Evolutionary conservation across 805 yeast genomes (phyloP).

Genomic region (Grigorovia humatica): DNA sequence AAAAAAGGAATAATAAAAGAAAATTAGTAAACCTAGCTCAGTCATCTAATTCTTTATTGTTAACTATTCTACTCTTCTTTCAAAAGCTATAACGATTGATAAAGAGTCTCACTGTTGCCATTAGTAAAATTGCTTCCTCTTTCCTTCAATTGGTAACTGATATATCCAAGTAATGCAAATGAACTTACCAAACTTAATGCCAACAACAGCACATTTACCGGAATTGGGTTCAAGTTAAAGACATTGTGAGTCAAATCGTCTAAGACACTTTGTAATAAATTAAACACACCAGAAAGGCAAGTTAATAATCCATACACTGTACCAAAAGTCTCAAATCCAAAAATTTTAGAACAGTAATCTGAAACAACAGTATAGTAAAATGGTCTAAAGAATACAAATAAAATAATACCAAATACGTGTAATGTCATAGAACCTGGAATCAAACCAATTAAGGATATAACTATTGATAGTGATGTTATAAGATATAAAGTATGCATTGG

Average conservation of each 20-base stretch:
- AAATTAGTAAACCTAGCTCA: no score
- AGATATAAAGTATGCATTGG: conserved; percentile 47
- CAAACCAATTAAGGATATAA: conserved; percentile 65
- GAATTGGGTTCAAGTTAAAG: conserved; percentile 68
- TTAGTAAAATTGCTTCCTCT: background rate
- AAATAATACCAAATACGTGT: conserved; percentile 58
- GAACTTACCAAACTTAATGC: conserved; percentile 36
- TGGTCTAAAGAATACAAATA: conserved; percentile 78
- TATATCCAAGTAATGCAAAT: conserved; percentile 2
- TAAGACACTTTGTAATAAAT: conserved; percentile 57
- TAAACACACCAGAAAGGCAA: conserved; percentile 72
- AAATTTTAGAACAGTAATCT: conserved; percentile 84
- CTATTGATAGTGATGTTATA: conserved; percentile 43
- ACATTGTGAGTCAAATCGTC: conserved; percentile 61
- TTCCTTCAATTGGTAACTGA: background rate
- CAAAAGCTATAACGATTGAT: background rate
- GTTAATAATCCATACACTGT: conserved; percentile 82
- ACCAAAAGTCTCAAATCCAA: conserved; percentile 88
- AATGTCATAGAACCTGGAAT: conserved; percentile 33
- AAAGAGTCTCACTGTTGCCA: background rate
- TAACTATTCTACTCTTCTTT: background rate
- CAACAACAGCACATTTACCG: conserved; percentile 55
- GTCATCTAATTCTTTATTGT: background rate
- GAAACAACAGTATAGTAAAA: conserved; percentile 88
- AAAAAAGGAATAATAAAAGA: no score